These are phyloP conservation scores for Pleurotus cornucopiae DNA, from an alignment of 768 basidiomycete species.

Conservation along the genomic window DNA sequence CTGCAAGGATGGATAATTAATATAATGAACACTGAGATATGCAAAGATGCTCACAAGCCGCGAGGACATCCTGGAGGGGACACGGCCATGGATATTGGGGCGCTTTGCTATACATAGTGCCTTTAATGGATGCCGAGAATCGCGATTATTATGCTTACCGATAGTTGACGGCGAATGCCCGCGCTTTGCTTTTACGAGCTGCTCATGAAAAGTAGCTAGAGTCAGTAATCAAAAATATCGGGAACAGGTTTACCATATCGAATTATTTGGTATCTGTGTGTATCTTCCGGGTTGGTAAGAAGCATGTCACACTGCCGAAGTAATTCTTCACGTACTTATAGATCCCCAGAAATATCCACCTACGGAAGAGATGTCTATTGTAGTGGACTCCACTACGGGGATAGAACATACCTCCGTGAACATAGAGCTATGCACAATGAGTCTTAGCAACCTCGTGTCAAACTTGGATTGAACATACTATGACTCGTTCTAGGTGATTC, in stretches of 20 bases:
- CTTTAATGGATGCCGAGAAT: background rate
- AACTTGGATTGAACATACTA: conserved; percentile 31
- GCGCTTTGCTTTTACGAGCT: conserved; percentile 69
- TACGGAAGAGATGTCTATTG: conserved; percentile 14
- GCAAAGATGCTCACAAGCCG: conserved; percentile 48
- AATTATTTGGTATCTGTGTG: conserved; percentile 57
- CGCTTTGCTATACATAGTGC: conserved; percentile 48
- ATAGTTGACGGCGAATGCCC: conserved; percentile 63
- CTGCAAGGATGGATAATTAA: conserved; percentile 22
- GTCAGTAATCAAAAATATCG: conserved; percentile 1
- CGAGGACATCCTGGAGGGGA: conserved; percentile 70
- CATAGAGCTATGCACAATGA: conserved; percentile 45
- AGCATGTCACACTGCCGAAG: background rate
- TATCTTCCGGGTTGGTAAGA: conserved; percentile 29
- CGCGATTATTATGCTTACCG: conserved; percentile 17
- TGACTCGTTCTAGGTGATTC: conserved; percentile 52
- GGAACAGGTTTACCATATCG: conserved; percentile 39
- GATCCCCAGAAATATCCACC: conserved; percentile 69
- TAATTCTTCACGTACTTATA: conserved; percentile 37
- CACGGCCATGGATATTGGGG: conserved; percentile 86
- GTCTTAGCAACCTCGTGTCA: background rate
- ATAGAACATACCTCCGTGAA: conserved; percentile 49
- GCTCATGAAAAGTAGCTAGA: conserved; percentile 13
- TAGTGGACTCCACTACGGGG: background rate
- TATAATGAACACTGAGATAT: background rate